Evolutionary conservation across 2,329 filamentous ascomycete species (phyloP).

Genomic region (Fusarium pseudocircinatum): DNA sequence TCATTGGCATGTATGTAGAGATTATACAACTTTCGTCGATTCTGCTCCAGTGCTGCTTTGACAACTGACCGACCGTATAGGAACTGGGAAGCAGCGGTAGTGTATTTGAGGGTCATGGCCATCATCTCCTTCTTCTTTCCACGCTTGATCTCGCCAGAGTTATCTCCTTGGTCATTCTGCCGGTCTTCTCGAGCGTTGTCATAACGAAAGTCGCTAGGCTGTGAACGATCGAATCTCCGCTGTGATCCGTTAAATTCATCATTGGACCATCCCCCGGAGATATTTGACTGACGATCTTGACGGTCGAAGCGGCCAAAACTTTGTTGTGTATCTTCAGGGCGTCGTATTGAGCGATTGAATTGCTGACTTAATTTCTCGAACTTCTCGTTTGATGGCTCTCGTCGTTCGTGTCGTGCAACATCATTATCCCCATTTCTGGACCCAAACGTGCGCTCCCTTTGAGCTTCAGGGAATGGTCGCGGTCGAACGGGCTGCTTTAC

Average conservation of each 20-base stretch:
- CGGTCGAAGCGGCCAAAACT: background rate
- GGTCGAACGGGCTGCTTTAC: constrained; percentile 43
- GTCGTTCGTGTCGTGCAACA: background rate
- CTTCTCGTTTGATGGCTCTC: background rate
- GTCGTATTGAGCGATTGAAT: background rate
- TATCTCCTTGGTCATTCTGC: constrained; percentile 13
- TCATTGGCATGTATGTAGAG: constrained; percentile 78
- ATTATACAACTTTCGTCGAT: constrained; percentile 79
- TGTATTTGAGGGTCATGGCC: constrained; percentile 62
- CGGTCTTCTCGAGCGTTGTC: constrained; percentile 10
- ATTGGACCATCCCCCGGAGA: background rate
- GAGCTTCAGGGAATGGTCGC: constrained; percentile 31
- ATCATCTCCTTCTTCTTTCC: constrained; percentile 47
- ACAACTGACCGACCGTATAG: constrained; percentile 87
- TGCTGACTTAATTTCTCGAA: background rate
- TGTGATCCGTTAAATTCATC: constrained; percentile 9
- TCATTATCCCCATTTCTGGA: background rate
- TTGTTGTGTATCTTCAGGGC: constrained; percentile 1
- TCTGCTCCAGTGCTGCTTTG: constrained; percentile 75
- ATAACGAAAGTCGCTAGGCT: constrained; percentile 10
- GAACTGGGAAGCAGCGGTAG: constrained; percentile 89
- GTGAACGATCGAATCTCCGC: constrained; percentile 4
- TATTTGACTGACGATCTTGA: background rate
- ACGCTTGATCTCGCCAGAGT: constrained; percentile 12
- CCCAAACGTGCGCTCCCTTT: constrained; percentile 10